Conservation (phyloP, 352 stramenopile species). For the Phytophthora pinifolia region DNA sequence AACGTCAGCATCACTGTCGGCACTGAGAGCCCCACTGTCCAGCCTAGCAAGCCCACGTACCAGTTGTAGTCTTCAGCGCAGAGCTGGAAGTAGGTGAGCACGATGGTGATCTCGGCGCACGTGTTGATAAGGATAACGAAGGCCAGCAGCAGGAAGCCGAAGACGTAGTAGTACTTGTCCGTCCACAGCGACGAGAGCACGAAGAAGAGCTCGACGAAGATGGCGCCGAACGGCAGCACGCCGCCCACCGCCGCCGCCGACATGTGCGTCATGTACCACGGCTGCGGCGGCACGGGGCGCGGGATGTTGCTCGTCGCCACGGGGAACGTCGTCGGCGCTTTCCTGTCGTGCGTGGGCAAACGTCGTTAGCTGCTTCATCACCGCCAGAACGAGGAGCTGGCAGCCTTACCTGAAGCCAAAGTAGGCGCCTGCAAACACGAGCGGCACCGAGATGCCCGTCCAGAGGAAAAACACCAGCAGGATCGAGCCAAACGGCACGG, state of each 20-base stretch:
- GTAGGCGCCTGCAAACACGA: slow-evolving; percentile 99
- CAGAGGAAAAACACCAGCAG: slow-evolving; percentile 98
- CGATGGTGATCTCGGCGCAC: slow-evolving; percentile 99
- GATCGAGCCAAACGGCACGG: slow-evolving; percentile 97
- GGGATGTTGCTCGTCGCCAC: slow-evolving; percentile 98
- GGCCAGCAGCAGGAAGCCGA: slow-evolving; percentile 98
- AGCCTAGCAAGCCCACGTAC: slow-evolving; percentile 57
- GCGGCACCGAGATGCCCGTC: slow-evolving; percentile 98
- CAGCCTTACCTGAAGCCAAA: slow-evolving; percentile 94
- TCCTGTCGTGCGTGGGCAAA: slow-evolving; percentile 31
- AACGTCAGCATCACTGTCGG: neutral
- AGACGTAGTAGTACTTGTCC: slow-evolving; percentile 99
- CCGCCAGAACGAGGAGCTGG: neutral
- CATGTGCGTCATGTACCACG: slow-evolving; percentile 97
- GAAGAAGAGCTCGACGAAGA: slow-evolving; percentile 99
- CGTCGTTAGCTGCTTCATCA: slow-evolving; percentile 3
- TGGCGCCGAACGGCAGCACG: slow-evolving; percentile 98
- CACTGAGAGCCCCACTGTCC: neutral
- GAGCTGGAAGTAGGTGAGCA: slow-evolving; percentile 99
- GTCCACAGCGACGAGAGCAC: slow-evolving; percentile 98
- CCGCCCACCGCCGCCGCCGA: slow-evolving; percentile 95
- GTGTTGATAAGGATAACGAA: slow-evolving; percentile 99
- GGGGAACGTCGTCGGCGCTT: slow-evolving; percentile 93
- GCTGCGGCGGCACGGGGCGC: slow-evolving; percentile 97
- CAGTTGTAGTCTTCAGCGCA: slow-evolving; percentile 99